These are phyloP conservation scores for Orbilia quercus DNA, from an alignment of 2,329 filamentous ascomycete genomes.

Conservation along the genomic window DNA sequence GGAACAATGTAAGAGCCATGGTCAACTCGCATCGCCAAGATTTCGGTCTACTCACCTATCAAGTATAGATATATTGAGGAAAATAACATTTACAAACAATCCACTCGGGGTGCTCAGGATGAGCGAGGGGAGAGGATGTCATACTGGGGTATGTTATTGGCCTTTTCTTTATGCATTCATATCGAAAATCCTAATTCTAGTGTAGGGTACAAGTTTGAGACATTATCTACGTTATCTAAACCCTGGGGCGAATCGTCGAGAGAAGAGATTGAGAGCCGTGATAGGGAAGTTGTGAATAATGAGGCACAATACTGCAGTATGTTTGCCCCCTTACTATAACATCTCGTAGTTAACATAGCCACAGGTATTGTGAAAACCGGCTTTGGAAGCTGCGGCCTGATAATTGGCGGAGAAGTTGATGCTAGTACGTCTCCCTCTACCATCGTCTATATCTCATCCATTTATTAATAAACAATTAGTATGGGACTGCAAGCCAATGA, in stretches of 20 bases:
- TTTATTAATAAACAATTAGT: constrained; percentile 66
- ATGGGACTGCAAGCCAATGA: constrained; percentile 81
- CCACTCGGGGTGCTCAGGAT: constrained; percentile 69
- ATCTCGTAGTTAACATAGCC: neutral
- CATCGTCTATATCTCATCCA: neutral
- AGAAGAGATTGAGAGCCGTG: constrained; percentile 81
- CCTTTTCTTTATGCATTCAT: too few species aligned
- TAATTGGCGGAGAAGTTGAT: constrained; percentile 94
- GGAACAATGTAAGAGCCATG: constrained; percentile 67
- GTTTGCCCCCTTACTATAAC: neutral
- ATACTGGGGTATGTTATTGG: constrained; percentile 77
- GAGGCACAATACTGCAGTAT: constrained; percentile 90
- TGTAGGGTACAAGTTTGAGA: constrained; percentile 95
- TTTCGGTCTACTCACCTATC: constrained; percentile 1
- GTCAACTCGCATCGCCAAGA: constrained; percentile 21
- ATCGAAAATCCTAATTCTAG: constrained; percentile 15
- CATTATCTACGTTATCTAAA: constrained; percentile 78
- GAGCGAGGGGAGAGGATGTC: constrained; percentile 81
- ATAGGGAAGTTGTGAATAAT: constrained; percentile 80
- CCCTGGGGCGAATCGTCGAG: constrained; percentile 79
- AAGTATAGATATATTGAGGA: constrained; percentile 87
- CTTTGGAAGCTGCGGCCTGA: constrained; percentile 78
- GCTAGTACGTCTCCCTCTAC: constrained; percentile 69
- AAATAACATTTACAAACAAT: constrained; percentile 78
- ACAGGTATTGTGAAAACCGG: constrained; percentile 79